Evolutionary conservation across 2,329 filamentous ascomycete genomes (phyloP).

Genomic region (Pseudopyricularia cyperi): DNA sequence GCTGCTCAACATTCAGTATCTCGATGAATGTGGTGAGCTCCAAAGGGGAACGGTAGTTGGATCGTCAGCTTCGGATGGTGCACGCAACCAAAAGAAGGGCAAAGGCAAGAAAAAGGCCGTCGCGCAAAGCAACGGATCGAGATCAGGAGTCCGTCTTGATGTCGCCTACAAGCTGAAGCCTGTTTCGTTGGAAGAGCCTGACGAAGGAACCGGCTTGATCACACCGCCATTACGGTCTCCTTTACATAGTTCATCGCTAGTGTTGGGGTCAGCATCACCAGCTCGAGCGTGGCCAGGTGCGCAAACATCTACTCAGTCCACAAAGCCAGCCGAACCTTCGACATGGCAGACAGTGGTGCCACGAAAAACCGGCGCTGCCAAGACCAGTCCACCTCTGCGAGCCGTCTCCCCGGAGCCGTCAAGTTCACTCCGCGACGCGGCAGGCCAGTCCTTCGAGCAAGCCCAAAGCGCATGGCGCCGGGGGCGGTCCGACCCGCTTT

Average conservation of each 20-base stretch:
- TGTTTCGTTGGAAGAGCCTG: conserved; percentile 13
- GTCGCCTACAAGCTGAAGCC: conserved; percentile 25
- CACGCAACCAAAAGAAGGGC: conserved; percentile 16
- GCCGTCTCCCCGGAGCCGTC: conserved; percentile 1
- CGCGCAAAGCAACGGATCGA: conserved; percentile 18
- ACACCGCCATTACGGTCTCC: not conserved
- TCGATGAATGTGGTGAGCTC: conserved; percentile 52
- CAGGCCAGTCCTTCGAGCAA: conserved; percentile 16
- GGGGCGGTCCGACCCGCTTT: conserved; percentile 57
- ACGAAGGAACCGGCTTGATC: not conserved
- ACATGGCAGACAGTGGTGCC: not conserved
- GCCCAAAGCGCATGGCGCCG: conserved; percentile 29
- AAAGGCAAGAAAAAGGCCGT: conserved; percentile 11
- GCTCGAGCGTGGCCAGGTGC: not conserved
- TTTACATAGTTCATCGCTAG: not conserved
- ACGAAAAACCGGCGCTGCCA: not conserved
- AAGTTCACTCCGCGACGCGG: not conserved
- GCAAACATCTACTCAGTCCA: not conserved
- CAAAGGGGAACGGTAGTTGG: conserved; percentile 65
- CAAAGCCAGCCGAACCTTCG: not conserved
- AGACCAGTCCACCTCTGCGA: not conserved
- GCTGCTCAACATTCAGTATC: conserved; percentile 64
- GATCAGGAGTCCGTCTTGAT: conserved; percentile 20
- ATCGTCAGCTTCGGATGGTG: conserved; percentile 24
- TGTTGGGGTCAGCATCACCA: not conserved